phyloP scores from a whole-genome alignment of 108 stramenopile species.

The Discostella pseudostelligera region DNA sequence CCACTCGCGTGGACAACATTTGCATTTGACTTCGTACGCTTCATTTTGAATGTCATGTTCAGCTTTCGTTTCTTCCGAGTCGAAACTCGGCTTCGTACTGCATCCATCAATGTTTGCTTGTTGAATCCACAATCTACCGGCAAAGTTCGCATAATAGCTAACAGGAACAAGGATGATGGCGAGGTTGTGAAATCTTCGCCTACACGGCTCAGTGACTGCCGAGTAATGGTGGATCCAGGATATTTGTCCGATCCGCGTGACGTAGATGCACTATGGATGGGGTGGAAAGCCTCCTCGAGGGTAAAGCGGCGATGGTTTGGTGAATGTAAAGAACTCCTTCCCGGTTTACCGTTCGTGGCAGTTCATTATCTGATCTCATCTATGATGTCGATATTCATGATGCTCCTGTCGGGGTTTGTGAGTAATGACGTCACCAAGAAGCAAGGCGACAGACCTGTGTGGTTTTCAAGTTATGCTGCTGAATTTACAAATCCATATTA shows the following conservation, averaged over 20 bases:
- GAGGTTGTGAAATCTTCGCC: conserved; percentile 11
- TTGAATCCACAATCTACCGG: conserved; percentile 45
- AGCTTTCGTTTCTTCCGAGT: conserved; percentile 1
- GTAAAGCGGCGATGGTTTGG: conserved; percentile 15
- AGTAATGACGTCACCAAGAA: conserved; percentile 1
- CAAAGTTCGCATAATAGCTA: conserved; percentile 19
- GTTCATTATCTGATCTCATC: neutral
- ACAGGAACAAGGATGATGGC: neutral
- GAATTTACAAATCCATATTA: conserved; percentile 68
- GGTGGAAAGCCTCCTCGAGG: conserved; percentile 25
- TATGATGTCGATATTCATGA: conserved; percentile 9
- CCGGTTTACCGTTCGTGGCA: conserved; percentile 6
- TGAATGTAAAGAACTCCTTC: conserved; percentile 31
- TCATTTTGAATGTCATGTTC: conserved; percentile 9
- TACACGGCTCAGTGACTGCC: conserved; percentile 42
- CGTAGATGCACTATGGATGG: conserved; percentile 40
- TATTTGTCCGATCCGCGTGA: conserved; percentile 58
- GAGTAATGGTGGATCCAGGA: conserved; percentile 48
- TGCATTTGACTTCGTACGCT: conserved; percentile 3
- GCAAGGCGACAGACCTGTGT: conserved; percentile 10
- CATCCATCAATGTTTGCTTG: conserved; percentile 40
- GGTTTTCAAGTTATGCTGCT: conserved; percentile 47
- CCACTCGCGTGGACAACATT: conserved; percentile 8
- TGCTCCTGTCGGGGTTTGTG: neutral
- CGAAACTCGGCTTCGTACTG: conserved; percentile 22